These are phyloP conservation scores for Pyrenophora teres DNA, from an alignment of 2,329 filamentous ascomycete species.

Conservation along the genomic window DNA sequence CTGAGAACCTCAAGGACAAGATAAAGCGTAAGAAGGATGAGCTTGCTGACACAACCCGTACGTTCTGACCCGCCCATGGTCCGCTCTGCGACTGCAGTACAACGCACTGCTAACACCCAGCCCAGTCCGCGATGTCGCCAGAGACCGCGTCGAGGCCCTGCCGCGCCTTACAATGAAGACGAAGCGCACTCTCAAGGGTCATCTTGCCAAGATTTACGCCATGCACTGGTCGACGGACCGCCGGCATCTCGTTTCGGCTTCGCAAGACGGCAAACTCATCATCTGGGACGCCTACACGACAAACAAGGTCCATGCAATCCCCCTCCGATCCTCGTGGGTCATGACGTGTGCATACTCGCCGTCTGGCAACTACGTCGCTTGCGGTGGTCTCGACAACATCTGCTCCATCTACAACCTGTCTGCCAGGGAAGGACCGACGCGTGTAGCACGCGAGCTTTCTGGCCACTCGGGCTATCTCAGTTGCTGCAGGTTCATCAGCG, in stretches of 20 bases:
- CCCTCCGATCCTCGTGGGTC: conserved; percentile 96
- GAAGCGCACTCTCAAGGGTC: conserved; percentile 94
- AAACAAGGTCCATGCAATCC: conserved; percentile 99
- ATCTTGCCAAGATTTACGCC: conserved; percentile 98
- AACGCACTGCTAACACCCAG: conserved; percentile 30
- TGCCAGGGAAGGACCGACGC: conserved; percentile 93
- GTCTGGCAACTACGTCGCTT: conserved; percentile 97
- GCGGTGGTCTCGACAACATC: conserved; percentile 98
- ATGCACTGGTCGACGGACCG: conserved; percentile 99
- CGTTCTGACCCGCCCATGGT: conserved; percentile 50
- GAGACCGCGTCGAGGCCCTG: conserved; percentile 88
- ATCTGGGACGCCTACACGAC: conserved; percentile 99
- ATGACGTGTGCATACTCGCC: conserved; percentile 99
- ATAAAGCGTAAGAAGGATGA: conserved; percentile 99
- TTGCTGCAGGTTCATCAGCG: conserved; percentile 98
- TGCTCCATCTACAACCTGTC: conserved; percentile 99
- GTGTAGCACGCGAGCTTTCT: conserved; percentile 92
- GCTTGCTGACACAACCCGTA: conserved; percentile 95
- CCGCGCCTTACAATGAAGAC: conserved; percentile 97
- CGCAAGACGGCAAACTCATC: conserved; percentile 98
- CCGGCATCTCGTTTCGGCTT: conserved; percentile 94
- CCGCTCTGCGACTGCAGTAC: neutral
- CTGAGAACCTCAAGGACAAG: conserved; percentile 94
- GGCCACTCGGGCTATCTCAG: conserved; percentile 97
- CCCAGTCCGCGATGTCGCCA: conserved; percentile 87